Evolutionary conservation across 1,284 basidiomycete genomes (phyloP).

Genomic region (Malassezia vespertilionis): DNA sequence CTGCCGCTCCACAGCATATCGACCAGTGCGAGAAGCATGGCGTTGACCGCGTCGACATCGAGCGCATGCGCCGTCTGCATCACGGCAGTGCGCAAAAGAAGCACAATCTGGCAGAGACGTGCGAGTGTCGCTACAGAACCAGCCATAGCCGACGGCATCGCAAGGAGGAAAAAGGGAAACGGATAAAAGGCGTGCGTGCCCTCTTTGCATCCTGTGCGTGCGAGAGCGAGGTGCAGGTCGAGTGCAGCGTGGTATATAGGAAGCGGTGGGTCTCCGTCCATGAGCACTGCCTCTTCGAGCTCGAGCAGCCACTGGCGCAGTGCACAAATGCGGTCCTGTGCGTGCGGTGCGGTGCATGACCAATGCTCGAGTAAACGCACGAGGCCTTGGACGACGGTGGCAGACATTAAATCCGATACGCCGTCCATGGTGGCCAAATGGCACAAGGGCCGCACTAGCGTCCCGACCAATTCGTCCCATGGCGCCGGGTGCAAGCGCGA

Average conservation of each 20-base stretch:
- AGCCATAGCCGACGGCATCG: neutral
- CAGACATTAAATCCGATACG: slow-evolving; percentile 12
- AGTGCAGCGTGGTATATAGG: slow-evolving; percentile 8
- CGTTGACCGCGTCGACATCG: slow-evolving; percentile 5
- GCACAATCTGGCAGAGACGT: slow-evolving; percentile 5
- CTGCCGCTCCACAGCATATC: slow-evolving; percentile 18
- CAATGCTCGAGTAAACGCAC: slow-evolving; percentile 1
- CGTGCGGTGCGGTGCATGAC: neutral
- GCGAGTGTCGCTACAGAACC: slow-evolving; percentile 12
- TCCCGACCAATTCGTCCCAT: slow-evolving; percentile 2
- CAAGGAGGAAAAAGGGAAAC: slow-evolving; percentile 12
- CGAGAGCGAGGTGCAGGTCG: neutral
- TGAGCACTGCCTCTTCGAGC: slow-evolving; percentile 11
- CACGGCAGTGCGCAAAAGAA: slow-evolving; percentile 1
- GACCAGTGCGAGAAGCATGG: slow-evolving; percentile 9
- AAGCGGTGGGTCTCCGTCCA: slow-evolving; percentile 11
- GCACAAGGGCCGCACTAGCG: slow-evolving; percentile 12
- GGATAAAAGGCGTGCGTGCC: slow-evolving; percentile 2
- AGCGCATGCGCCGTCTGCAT: neutral
- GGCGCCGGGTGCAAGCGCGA: neutral
- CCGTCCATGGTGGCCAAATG: slow-evolving; percentile 15
- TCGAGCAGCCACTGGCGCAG: slow-evolving; percentile 7
- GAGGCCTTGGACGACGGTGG: slow-evolving; percentile 3
- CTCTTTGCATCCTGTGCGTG: neutral
- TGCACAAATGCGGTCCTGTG: neutral